Conservation (phyloP, 2,329 filamentous ascomycete species). For the Calonectria pseudoreteaudii region DNA sequence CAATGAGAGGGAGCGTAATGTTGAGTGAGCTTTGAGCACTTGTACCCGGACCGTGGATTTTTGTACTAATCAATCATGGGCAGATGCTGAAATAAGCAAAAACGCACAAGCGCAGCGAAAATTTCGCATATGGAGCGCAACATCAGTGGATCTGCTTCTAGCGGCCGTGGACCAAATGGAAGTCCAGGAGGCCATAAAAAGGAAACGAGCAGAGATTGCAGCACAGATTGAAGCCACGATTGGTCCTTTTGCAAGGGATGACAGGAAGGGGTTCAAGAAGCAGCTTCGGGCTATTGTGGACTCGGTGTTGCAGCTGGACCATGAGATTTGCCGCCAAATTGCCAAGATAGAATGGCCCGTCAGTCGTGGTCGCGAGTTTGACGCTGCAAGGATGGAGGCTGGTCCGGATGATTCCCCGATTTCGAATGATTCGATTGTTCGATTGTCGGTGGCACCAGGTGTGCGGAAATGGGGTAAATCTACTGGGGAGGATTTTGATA, state of each 20-base stretch:
- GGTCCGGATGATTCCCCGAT: not conserved
- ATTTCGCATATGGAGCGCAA: not conserved
- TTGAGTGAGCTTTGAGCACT: not conserved
- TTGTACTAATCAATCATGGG: not conserved
- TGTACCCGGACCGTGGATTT: not conserved
- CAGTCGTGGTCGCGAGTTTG: not conserved
- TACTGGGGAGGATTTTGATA: not conserved
- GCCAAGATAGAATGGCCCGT: not conserved
- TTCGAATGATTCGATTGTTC: not conserved
- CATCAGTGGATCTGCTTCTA: not conserved
- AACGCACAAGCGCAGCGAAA: not conserved
- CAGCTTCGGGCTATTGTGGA: not conserved
- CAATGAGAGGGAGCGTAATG: not conserved
- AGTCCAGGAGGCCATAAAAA: not conserved
- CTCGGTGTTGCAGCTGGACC: not conserved
- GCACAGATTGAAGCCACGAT: not conserved
- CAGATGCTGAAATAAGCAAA: not conserved
- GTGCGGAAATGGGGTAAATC: not conserved
- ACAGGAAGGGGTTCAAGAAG: not conserved
- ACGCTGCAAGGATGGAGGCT: not conserved
- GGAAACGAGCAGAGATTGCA: not conserved
- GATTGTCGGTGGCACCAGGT: not conserved
- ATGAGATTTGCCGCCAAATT: not conserved
- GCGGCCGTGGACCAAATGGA: not conserved
- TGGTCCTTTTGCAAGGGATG: not conserved